These are phyloP conservation scores for Spinacia oleracea DNA, from an alignment of 179 eudicot species.

Conservation along the genomic window DNA sequence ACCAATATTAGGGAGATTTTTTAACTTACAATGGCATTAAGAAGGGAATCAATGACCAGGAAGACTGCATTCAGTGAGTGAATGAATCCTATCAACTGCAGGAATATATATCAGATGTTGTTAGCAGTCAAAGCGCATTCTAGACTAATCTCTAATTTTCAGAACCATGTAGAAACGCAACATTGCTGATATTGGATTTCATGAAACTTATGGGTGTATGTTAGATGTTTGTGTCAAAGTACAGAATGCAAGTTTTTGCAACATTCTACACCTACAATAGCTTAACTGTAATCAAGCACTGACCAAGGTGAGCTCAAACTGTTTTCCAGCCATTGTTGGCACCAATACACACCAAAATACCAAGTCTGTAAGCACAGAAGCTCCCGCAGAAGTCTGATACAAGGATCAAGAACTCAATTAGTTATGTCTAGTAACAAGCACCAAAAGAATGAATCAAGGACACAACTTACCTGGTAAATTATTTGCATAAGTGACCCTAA, in stretches of 20 bases:
- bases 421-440: neutral
- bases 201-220: no score
- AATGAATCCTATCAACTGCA: constrained; percentile 67
- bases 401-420: neutral
- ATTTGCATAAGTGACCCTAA: constrained; percentile 48
- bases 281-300: constrained; percentile 13
- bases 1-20: neutral
- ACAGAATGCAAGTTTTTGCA: no score
- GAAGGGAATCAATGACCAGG: constrained; percentile 63
- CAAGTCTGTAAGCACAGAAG: constrained; percentile 69
- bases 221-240: no score
- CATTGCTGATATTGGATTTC: no score
- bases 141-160: neutral
- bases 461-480: constrained; percentile 55
- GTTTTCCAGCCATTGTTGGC: constrained; percentile 51
- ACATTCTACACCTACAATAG: neutral
- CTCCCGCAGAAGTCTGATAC: constrained; percentile 73
- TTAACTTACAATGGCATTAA: constrained; percentile 64
- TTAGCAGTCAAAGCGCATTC: neutral
- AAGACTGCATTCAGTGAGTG: constrained; percentile 77
- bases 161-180: neutral
- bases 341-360: constrained; percentile 79
- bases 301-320: constrained; percentile 41
- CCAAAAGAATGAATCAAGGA: neutral
- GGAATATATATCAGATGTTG: neutral